Evolutionary conservation across 202 grass and related monocot genomes (phyloP).

Genomic region (Eragrostis tef): DNA sequence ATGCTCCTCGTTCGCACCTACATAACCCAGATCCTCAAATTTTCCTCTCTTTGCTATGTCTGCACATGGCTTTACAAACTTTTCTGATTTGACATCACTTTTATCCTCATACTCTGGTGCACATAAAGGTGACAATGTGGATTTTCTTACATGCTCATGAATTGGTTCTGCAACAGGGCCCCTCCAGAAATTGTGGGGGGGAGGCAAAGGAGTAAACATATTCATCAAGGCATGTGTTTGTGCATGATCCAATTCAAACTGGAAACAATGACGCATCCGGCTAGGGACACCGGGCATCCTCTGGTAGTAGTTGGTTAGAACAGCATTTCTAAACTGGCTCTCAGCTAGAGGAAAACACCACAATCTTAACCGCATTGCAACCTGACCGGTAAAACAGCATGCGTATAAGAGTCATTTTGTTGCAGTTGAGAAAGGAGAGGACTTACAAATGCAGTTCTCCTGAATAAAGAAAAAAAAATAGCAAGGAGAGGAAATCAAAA

Average conservation of each 20-base stretch:
- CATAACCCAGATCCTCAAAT: slow-evolving; percentile 26
- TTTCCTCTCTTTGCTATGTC: slow-evolving; percentile 50
- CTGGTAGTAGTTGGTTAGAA: slow-evolving; percentile 71
- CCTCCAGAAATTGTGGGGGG: slow-evolving; percentile 50
- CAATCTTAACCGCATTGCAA: slow-evolving; percentile 51
- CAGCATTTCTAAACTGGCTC: slow-evolving; percentile 58
- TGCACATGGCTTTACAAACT: slow-evolving; percentile 46
- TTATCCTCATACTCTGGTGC: slow-evolving; percentile 2
- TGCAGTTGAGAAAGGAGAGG: slow-evolving; percentile 22
- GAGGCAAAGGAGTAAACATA: slow-evolving; percentile 61
- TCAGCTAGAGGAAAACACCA: slow-evolving; percentile 62
- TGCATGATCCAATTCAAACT: slow-evolving; percentile 77
- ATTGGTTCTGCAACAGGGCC: slow-evolving; percentile 41
- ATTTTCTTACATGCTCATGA: slow-evolving; percentile 4
- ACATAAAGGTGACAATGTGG: slow-evolving; percentile 12
- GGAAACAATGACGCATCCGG: slow-evolving; percentile 59
- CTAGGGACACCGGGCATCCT: slow-evolving; percentile 25
- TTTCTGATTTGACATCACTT: slow-evolving; percentile 34
- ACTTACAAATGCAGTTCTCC: not conserved
- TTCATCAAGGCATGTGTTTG: slow-evolving; percentile 57
- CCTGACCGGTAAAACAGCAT: slow-evolving; percentile 47
- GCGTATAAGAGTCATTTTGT: slow-evolving; percentile 8
- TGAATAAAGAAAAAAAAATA: not conserved
- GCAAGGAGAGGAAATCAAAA: slow-evolving; percentile 19
- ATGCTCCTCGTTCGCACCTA: no score